Percentiles rank a stretch among this genome's conserved stretches.
Conservation (phyloP, 2,329 filamentous ascomycete genomes). For the Penicillium decumbens region DNA sequence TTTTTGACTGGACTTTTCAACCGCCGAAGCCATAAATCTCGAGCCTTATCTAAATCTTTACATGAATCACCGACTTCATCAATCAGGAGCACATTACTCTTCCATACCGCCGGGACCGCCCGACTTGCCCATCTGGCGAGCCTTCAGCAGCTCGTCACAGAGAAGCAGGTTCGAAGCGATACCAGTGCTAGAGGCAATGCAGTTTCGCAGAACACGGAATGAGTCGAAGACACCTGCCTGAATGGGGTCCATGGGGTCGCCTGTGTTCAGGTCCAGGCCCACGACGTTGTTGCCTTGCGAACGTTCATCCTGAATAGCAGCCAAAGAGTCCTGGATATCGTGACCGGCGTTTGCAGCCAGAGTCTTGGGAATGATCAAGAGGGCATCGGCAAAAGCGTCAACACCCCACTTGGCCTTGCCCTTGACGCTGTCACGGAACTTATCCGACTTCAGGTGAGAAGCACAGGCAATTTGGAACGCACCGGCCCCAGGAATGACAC, state of each 20-base stretch:
- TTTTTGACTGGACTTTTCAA: conserved; percentile 15
- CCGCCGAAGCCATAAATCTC: conserved; percentile 13
- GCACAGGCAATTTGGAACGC: conserved; percentile 95
- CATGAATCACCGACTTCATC: conserved; percentile 20
- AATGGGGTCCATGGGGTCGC: conserved; percentile 90
- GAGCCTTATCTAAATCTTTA: conserved; percentile 23
- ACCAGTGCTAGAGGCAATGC: conserved; percentile 85
- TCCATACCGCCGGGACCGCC: conserved; percentile 43
- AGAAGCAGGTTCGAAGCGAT: conserved; percentile 93
- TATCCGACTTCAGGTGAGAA: conserved; percentile 77
- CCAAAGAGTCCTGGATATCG: conserved; percentile 92
- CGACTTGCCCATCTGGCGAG: conserved; percentile 75
- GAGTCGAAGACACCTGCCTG: conserved; percentile 93
- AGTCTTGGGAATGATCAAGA: conserved; percentile 95
- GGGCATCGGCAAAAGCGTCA: conserved; percentile 86
- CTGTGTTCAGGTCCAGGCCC: conserved; percentile 79
- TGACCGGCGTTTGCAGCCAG: conserved; percentile 93
- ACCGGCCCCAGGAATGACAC: conserved; percentile 88
- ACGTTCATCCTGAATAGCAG: conserved; percentile 78
- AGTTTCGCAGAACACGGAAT: conserved; percentile 90
- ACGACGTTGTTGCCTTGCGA: conserved; percentile 79
- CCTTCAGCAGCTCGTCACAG: conserved; percentile 96
- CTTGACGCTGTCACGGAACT: conserved; percentile 85
- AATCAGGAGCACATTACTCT: conserved; percentile 32
- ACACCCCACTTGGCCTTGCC: conserved; percentile 98